These are phyloP conservation scores for Pseudogymnoascus sp. DNA, from an alignment of 2,329 filamentous ascomycete species.

Conservation along the genomic window DNA sequence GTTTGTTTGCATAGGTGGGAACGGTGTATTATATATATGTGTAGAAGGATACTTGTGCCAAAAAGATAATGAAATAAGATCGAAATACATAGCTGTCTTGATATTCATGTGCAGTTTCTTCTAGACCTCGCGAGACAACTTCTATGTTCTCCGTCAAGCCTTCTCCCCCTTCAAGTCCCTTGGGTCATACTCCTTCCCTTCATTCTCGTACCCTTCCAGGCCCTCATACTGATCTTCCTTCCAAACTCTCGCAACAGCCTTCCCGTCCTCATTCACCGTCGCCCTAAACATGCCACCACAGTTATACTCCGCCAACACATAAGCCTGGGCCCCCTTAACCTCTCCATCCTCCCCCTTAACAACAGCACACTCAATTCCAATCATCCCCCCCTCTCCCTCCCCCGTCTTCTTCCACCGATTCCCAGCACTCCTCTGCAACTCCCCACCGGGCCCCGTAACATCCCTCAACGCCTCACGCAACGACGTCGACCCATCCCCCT, in stretches of 20 bases:
- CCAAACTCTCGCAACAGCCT: conserved; percentile 51
- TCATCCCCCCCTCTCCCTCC: conserved; percentile 79
- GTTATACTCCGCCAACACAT: conserved; percentile 71
- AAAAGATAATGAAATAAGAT: conserved; percentile 7
- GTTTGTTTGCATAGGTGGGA: conserved; percentile 8
- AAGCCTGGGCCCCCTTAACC: conserved; percentile 35
- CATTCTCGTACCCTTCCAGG: conserved; percentile 26
- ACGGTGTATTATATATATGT: conserved; percentile 7
- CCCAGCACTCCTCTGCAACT: conserved; percentile 67
- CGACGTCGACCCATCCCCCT: conserved; percentile 25
- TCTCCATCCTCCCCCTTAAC: conserved; percentile 37
- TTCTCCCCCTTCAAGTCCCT: conserved; percentile 23
- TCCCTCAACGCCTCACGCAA: conserved; percentile 52
- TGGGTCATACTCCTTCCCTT: conserved; percentile 26
- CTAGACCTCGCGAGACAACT: neutral
- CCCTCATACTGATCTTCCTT: conserved; percentile 24
- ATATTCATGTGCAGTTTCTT: neutral
- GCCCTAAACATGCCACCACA: conserved; percentile 83
- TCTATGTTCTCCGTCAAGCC: neutral
- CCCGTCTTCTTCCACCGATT: conserved; percentile 64
- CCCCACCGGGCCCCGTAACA: conserved; percentile 62
- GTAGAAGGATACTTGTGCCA: conserved; percentile 1
- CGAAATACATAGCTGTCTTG: neutral
- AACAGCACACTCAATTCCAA: conserved; percentile 61
- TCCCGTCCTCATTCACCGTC: conserved; percentile 58